phyloP scores from a whole-genome alignment of 2,329 filamentous ascomycete species.

The Epichloe bromicola region DNA sequence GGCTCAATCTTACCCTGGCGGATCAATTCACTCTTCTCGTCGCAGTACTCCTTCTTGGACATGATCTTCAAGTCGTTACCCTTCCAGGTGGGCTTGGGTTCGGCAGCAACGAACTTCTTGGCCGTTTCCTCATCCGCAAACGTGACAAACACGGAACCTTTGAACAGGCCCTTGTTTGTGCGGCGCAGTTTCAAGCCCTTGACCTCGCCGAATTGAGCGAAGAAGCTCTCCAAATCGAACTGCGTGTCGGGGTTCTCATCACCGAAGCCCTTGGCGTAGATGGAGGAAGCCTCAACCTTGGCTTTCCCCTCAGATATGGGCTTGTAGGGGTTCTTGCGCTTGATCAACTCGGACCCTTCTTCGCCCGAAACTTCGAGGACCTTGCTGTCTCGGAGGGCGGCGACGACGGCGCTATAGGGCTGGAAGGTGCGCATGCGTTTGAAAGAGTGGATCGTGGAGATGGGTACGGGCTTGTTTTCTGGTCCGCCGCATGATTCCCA shows the following conservation, averaged over 20 bases:
- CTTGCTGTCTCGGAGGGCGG: conserved; percentile 66
- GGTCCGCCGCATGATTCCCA: conserved; percentile 64
- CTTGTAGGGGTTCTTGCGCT: conserved; percentile 60
- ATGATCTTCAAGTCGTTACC: conserved; percentile 67
- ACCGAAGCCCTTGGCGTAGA: conserved; percentile 93
- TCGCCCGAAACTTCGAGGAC: conserved; percentile 62
- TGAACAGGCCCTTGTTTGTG: conserved; percentile 60
- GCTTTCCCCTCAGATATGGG: conserved; percentile 45
- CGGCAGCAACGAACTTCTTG: conserved; percentile 65
- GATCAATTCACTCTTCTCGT: conserved; percentile 63
- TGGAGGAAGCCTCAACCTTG: conserved; percentile 56
- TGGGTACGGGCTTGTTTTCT: conserved; percentile 67
- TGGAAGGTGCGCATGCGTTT: conserved; percentile 95
- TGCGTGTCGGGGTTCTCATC: conserved; percentile 73
- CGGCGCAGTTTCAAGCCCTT: conserved; percentile 82
- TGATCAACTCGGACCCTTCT: conserved; percentile 57
- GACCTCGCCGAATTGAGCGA: conserved; percentile 64
- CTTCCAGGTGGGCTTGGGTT: conserved; percentile 76
- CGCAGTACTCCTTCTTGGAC: conserved; percentile 77
- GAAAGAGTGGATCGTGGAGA: conserved; percentile 72
- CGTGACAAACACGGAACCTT: conserved; percentile 93
- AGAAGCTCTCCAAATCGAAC: conserved; percentile 89
- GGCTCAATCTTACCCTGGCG: conserved; percentile 55
- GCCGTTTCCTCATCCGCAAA: conserved; percentile 69
- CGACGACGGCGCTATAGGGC: conserved; percentile 70